Evolutionary conservation across 2,329 filamentous ascomycete genomes (phyloP).

Genomic region (Aureobasidium sp.): DNA sequence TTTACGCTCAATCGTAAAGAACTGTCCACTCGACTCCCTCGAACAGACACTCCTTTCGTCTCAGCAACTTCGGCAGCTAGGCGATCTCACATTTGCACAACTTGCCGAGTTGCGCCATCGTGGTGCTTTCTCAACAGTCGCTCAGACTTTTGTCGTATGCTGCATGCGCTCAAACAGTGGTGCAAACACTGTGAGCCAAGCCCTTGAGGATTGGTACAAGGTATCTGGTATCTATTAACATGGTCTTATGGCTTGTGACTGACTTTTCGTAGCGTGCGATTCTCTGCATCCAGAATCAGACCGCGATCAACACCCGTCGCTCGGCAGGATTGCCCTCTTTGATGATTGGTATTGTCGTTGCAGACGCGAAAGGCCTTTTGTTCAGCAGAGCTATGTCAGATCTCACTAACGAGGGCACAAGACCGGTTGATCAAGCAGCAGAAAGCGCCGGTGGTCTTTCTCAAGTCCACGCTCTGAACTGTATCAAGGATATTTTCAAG

Average conservation of each 20-base stretch:
- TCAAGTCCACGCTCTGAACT: constrained; percentile 93
- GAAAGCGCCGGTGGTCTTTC: constrained; percentile 55
- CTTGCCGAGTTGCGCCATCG: constrained; percentile 76
- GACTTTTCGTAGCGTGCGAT: constrained; percentile 46
- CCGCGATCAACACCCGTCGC: constrained; percentile 71
- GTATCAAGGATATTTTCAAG: constrained; percentile 83
- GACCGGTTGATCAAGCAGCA: constrained; percentile 39
- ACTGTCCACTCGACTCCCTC: constrained; percentile 13
- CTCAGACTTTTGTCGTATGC: constrained; percentile 74
- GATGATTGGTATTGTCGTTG: constrained; percentile 69
- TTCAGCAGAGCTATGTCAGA: constrained; percentile 57
- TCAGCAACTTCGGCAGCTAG: constrained; percentile 55
- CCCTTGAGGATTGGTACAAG: constrained; percentile 58
- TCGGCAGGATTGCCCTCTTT: constrained; percentile 88
- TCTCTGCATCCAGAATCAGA: constrained; percentile 62
- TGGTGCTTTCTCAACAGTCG: constrained; percentile 88
- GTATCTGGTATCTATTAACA: constrained; percentile 20
- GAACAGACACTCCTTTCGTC: constrained; percentile 17
- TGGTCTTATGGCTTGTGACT: not conserved
- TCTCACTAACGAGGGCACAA: constrained; percentile 49
- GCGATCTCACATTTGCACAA: constrained; percentile 70
- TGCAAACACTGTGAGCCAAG: not conserved
- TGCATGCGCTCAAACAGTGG: constrained; percentile 49
- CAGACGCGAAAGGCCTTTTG: constrained; percentile 45
- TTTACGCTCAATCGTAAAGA: constrained; percentile 40